Evolutionary conservation across 257 asterid genomes (phyloP).

Genomic region (Gardenia jasminoides): DNA sequence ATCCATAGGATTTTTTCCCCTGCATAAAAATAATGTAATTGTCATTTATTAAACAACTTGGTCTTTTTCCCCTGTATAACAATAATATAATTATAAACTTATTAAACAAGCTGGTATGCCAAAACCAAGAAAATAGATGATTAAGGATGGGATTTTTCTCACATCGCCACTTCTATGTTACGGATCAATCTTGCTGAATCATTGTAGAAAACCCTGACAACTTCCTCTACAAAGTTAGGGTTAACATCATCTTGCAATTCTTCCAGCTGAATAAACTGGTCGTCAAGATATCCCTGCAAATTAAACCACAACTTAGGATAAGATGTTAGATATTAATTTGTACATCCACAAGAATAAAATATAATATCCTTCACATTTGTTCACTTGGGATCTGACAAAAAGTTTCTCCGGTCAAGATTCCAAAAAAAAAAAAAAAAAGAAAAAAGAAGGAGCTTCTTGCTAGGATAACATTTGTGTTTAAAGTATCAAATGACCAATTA

Average conservation of each 20-base stretch:
- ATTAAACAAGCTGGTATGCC: no score
- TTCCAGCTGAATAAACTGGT: conserved; percentile 70
- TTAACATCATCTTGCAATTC: conserved; percentile 78
- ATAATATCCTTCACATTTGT: not conserved
- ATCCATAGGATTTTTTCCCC: conserved; percentile 47
- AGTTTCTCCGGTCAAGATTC: not conserved
- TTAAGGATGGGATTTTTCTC: conserved; percentile 12
- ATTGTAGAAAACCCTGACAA: conserved; percentile 53
- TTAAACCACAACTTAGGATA: not conserved
- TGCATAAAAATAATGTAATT: conserved; percentile 11
- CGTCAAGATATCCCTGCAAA: conserved; percentile 73
- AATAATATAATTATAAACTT: no score
- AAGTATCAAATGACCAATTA: not conserved
- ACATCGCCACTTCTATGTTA: conserved; percentile 57
- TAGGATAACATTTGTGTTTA: not conserved
- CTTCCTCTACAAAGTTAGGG: conserved; percentile 80
- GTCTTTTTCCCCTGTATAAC: conserved; percentile 39
- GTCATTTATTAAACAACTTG: not conserved
- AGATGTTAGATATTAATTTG: not conserved
- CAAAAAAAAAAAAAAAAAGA: not conserved
- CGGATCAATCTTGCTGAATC: conserved; percentile 63
- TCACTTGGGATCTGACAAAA: not conserved
- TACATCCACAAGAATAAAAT: no score
- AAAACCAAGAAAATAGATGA: not conserved
- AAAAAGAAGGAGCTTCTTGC: not conserved